phyloP scores from a whole-genome alignment of 1,284 basidiomycete species.

The Pterula multifida region DNA sequence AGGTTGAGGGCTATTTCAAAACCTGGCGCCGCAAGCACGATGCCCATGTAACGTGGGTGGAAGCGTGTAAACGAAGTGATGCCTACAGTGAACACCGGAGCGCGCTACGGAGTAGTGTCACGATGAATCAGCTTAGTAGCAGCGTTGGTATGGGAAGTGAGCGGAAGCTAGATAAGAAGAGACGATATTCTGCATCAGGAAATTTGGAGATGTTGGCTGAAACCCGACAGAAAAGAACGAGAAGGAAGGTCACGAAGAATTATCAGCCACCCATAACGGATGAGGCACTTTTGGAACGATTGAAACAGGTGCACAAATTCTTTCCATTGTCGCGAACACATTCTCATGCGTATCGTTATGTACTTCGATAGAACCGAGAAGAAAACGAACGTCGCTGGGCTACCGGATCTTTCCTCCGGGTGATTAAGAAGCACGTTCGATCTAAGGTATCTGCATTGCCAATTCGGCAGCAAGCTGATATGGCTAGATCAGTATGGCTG shows the following conservation, averaged over 20 bases:
- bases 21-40: conserved; percentile 33
- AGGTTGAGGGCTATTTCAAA: conserved; percentile 6
- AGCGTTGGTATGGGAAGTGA: neutral
- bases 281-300: conserved; percentile 47
- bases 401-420: conserved; percentile 47
- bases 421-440: conserved; percentile 23
- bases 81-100: conserved; percentile 41
- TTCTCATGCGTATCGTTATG: too few species aligned
- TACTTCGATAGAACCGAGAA: conserved; percentile 49
- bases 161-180: neutral
- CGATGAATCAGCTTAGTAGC: conserved; percentile 5
- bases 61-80: conserved; percentile 47
- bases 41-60: conserved; percentile 38
- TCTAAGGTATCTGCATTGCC: neutral
- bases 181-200: neutral
- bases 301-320: conserved; percentile 45
- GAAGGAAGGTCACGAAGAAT: conserved; percentile 14
- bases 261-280: conserved; percentile 43
- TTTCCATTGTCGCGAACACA: conserved; percentile 10
- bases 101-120: conserved; percentile 12
- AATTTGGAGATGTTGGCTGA: neutral
- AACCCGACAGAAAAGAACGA: conserved; percentile 8
- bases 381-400: conserved; percentile 61
- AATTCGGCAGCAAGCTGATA: neutral
- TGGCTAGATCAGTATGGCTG: conserved; percentile 50